Percentiles rank a stretch among this genome's conserved stretches.
Evolutionary conservation across 129 eudicot genomes (phyloP).

Genomic region (Artemisia argyi): DNA sequence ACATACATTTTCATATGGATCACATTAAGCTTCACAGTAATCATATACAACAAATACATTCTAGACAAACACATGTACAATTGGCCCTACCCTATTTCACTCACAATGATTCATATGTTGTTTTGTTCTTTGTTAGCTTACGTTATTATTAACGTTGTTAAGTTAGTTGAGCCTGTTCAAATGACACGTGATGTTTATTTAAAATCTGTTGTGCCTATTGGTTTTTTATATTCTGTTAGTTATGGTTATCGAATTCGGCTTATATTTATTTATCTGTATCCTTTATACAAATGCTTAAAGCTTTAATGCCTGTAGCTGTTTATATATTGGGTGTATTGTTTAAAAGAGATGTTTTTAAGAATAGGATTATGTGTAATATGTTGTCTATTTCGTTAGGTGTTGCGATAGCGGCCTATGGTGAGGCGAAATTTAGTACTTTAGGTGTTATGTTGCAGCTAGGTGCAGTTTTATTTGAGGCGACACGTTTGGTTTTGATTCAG

Average conservation of each 20-base stretch:
- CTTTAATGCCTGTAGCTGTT: conserved; percentile 74
- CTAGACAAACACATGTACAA: conserved; percentile 60
- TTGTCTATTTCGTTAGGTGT: conserved; percentile 67
- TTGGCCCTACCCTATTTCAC: conserved; percentile 67
- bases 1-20: conserved; percentile 73
- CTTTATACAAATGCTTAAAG: conserved; percentile 72
- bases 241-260: conserved; percentile 74
- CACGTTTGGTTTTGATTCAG: conserved; percentile 67
- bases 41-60: conserved; percentile 68
- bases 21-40: conserved; percentile 63
- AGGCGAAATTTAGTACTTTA: conserved; percentile 49
- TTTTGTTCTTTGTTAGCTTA: conserved; percentile 61
- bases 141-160: conserved; percentile 34
- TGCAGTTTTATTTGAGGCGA: conserved; percentile 67
- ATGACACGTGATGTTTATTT: conserved; percentile 55
- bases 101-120: conserved; percentile 70
- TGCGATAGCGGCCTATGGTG: conserved; percentile 77
- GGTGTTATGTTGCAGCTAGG: conserved; percentile 61
- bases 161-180: conserved; percentile 51
- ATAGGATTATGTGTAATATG: conserved; percentile 50
- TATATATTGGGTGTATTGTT: conserved; percentile 47
- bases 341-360: conserved; percentile 47
- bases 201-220: conserved; percentile 67
- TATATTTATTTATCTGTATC: conserved; percentile 69
- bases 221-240: conserved; percentile 47